phyloP scores from a whole-genome alignment of 1,139 yeast genomes.

The Magnusiomyces suaveolens region DNA sequence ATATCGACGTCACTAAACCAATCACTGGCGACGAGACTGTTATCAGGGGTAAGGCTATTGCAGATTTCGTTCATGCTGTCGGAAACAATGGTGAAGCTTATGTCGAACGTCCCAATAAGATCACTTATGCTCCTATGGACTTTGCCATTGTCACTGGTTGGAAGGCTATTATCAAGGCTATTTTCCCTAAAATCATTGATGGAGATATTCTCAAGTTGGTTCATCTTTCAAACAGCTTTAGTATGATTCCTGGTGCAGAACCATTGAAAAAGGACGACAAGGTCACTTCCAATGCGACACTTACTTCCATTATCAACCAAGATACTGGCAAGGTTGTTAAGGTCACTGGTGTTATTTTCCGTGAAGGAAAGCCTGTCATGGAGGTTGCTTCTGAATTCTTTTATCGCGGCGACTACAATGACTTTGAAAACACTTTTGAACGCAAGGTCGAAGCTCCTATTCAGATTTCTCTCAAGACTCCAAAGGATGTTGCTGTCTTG shows the following conservation, averaged over 20 bases:
- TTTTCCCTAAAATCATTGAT: constrained; percentile 92
- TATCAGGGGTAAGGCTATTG: constrained; percentile 67
- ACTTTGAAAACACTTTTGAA: constrained; percentile 87
- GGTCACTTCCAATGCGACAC: constrained; percentile 72
- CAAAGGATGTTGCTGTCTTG: constrained; percentile 88
- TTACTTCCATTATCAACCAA: constrained; percentile 82
- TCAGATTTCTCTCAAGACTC: constrained; percentile 58
- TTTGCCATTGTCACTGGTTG: constrained; percentile 97
- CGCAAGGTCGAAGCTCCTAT: constrained; percentile 81
- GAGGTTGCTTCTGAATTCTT: constrained; percentile 92
- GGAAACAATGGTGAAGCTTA: constrained; percentile 96
- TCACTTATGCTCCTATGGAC: constrained; percentile 94
- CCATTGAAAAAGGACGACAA: constrained; percentile 84
- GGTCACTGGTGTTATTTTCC: constrained; percentile 80
- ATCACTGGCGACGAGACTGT: constrained; percentile 59
- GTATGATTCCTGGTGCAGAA: constrained; percentile 84
- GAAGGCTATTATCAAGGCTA: constrained; percentile 94
- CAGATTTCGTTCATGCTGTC: constrained; percentile 93
- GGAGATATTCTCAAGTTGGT: constrained; percentile 93
- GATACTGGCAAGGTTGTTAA: constrained; percentile 93
- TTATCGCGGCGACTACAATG: constrained; percentile 85
- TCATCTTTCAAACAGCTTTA: constrained; percentile 90
- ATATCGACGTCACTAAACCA: constrained; percentile 51
- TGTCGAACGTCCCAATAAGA: constrained; percentile 78
- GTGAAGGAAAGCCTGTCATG: constrained; percentile 74